Percentiles rank a stretch among this genome's conserved stretches.
Conservation (phyloP, 176 grass and related monocot genomes). For the Tuctoria greenei region DNA sequence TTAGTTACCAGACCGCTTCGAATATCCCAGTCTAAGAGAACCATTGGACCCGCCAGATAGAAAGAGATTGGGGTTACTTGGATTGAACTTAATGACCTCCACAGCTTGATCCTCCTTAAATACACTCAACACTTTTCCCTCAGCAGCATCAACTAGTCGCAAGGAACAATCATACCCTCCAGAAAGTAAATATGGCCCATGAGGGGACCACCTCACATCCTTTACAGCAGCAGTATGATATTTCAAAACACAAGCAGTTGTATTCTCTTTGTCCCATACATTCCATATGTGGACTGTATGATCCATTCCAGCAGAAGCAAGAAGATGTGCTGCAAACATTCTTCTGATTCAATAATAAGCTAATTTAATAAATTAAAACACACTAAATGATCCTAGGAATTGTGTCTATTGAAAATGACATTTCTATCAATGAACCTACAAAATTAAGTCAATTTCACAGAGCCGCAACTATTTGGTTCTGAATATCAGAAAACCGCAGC, state of each 20-base stretch:
- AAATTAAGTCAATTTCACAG: too few species aligned
- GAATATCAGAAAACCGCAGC: too few species aligned
- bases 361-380: not conserved
- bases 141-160: conserved; percentile 61
- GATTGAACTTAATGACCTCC: conserved; percentile 77
- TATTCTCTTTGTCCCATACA: conserved; percentile 67
- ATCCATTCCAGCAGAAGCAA: conserved; percentile 93
- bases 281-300: conserved; percentile 67
- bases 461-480: too few species aligned
- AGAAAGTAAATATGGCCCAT: conserved; percentile 58
- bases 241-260: conserved; percentile 53
- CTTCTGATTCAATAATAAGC: conserved; percentile 18
- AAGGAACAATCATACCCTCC: conserved; percentile 66
- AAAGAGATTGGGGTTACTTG: conserved; percentile 60
- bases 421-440: not conserved
- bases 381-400: not conserved
- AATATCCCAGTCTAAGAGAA: conserved; percentile 80
- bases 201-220: conserved; percentile 70
- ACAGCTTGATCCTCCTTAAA: conserved; percentile 85
- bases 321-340: conserved; percentile 72
- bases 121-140: conserved; percentile 53
- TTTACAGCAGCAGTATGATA: conserved; percentile 78
- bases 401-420: not conserved
- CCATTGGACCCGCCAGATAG: conserved; percentile 80
- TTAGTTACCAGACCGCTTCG: conserved; percentile 54